These are phyloP conservation scores for Paramecium biaurelia DNA, from an alignment of 73 alveolate genomes.

Conservation along the genomic window DNA sequence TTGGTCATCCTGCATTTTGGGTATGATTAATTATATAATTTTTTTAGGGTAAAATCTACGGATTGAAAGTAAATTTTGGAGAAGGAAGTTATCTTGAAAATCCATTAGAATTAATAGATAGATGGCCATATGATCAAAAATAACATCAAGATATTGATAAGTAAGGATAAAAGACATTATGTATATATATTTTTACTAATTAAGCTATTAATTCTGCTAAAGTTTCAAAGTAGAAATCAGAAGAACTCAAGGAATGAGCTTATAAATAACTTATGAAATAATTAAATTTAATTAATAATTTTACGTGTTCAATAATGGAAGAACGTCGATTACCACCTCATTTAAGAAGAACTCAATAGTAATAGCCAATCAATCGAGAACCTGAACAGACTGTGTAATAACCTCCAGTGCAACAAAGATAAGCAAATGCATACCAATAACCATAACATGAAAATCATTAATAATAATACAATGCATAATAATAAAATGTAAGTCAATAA, in stretches of 20 bases:
- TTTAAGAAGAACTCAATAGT: not conserved
- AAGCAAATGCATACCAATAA: not conserved
- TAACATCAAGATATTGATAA: not conserved
- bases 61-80: conserved; percentile 11
- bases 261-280: not conserved
- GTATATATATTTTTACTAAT: not conserved
- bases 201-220: not conserved
- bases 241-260: conserved; percentile 4
- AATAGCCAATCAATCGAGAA: conserved; percentile 8
- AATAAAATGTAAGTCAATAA: not conserved
- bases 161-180: not conserved
- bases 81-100: conserved; percentile 22
- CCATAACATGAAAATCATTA: not conserved
- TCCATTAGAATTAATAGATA: conserved; percentile 14
- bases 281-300: not conserved
- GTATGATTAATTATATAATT: not conserved
- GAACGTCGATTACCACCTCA: conserved; percentile 42
- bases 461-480: not conserved
- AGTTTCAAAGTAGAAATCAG: not conserved
- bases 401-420: not conserved
- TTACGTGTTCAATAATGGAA: conserved; percentile 20
- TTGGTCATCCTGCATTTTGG: not conserved
- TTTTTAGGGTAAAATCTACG: conserved; percentile 33
- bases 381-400: not conserved
- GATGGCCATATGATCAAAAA: conserved; percentile 36